Percentiles rank a stretch among this genome's conserved stretches.
These are phyloP conservation scores for Paecilomyces dactylethromorphus DNA, from an alignment of 2,329 filamentous ascomycete genomes.

Conservation along the genomic window DNA sequence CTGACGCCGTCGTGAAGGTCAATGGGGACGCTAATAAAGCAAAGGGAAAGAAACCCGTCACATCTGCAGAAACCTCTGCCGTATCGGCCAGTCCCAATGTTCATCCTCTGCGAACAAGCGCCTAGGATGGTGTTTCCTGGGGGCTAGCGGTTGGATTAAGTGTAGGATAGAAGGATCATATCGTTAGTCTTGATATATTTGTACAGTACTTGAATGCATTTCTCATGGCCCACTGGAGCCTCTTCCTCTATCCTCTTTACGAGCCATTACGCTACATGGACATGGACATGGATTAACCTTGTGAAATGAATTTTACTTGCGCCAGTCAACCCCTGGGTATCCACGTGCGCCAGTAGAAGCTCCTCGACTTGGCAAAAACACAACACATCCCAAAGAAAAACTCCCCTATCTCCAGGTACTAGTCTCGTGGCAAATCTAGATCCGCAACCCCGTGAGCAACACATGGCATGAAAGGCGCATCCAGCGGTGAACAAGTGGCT, in stretches of 20 bases:
- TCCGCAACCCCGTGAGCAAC: neutral
- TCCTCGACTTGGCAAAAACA: neutral
- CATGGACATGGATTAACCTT: neutral
- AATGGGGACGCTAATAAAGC: constrained; percentile 17
- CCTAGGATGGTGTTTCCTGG: neutral
- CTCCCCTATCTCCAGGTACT: neutral
- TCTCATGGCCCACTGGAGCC: neutral
- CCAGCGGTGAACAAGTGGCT: neutral
- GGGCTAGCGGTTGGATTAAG: neutral
- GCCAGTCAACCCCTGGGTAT: neutral
- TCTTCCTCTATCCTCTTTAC: neutral
- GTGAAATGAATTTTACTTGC: neutral
- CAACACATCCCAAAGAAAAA: neutral
- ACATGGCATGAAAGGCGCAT: neutral
- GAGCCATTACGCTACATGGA: neutral
- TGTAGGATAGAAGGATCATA: neutral
- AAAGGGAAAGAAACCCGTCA: constrained; percentile 13
- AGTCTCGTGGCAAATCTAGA: neutral
- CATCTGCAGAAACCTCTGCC: neutral
- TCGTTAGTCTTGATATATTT: neutral
- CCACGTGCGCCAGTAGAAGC: neutral
- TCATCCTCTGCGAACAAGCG: neutral
- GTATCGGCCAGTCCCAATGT: neutral
- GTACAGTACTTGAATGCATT: neutral
- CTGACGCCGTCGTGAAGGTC: constrained; percentile 17